Evolutionary conservation across 306 rosid genomes (phyloP), one percentile per base, ranked within the genome.

Genomic region (Oemleria cerasiformis): DNA sequence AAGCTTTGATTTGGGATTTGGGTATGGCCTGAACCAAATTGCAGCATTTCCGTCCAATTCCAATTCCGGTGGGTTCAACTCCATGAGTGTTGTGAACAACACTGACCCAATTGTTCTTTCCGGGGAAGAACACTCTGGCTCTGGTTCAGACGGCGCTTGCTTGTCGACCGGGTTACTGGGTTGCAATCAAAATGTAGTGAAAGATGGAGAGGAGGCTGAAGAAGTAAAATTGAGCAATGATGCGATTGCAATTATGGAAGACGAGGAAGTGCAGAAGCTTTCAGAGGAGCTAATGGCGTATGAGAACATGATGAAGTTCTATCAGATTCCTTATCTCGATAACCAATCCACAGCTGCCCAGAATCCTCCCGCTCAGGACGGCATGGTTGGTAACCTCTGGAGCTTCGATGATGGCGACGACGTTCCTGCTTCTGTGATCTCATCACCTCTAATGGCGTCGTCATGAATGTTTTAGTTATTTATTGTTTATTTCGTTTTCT

Each of bases 261-360:
- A 85, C 58, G 80, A 68, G 42, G 90, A 83, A 63, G 75, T 87
- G 61, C 83, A 75, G 81, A 90, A 87, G 84, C 88, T 90, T 1
- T 87, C 98, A 0, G 94, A 93, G 75, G 96, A 93, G 74, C 67
- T 93, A 16, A 81, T 90, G 92, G 97, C 98, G 55, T 90, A 80
- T 45, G 97, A 93, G 83, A 83, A 80, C 62, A 82, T 44, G 82
- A 90, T 93, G 96, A 93, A 86, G 73, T 93, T 93, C 51, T 90
- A 84, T 80, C 89, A 93, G 87, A 78, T 90, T 80, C 98, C 96
- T 0, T 93, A 81, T 81, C 84, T 88, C 39, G 97, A 90, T 45
- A 96, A 92, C 1, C 85, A 90, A 44, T 93, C 94, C 0, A 21
- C 49, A 30, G 73, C 88, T 11, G 75, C 88, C 9, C 74, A 80